Evolutionary conservation across 2,329 filamentous ascomycete genomes (phyloP), one percentile per base, ranked within the genome.

Genomic region (Lecanoromycetidae sp.): DNA sequence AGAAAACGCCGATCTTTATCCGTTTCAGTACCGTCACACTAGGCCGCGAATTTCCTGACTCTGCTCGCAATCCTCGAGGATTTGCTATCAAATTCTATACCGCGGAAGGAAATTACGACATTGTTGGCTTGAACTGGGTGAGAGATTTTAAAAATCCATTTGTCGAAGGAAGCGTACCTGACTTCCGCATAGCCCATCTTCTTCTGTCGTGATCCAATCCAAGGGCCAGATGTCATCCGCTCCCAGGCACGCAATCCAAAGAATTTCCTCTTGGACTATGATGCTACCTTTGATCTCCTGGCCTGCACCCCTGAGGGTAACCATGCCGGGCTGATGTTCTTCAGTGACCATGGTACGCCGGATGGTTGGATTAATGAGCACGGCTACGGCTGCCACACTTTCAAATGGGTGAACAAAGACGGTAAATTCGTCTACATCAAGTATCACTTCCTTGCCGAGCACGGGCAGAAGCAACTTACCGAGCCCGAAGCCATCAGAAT

Each of bases 21-120:
- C 77, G 84, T 3, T 86, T 87, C 63, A 85, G 80, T 0, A 87
- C 83, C 1, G 82, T 86, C 6, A 81, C 81, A 58, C 81, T 81
- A 48, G 80, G 85, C 61, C 77, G 76, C 50, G 82, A 82, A 5
- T 84, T 79, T 4, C 72, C 81, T 46, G 82, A 86, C 57, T 78
- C 75, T 52, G 81, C 79, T 23, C 76, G 83, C 50, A 82, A 87
- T 54, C 81, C 80, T 5, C 71, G 81, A 57, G 83, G 83, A 0
- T 86, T 87, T 57, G 72, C 80, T 1, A 69, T 84, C 54, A 86
- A 86, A 64, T 81, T 87, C 64, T 73, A 80, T 32, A 85, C 81
- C 0, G 76, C 80, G 15, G 77, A 85, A 56, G 81, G 81, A 15
- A 84, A 84, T 56, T 82, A 76, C 72, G 80, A 84, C 57, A 70